Conservation (phyloP, 164 flowering plant species). For the Vitis rotundifolia region DNA sequence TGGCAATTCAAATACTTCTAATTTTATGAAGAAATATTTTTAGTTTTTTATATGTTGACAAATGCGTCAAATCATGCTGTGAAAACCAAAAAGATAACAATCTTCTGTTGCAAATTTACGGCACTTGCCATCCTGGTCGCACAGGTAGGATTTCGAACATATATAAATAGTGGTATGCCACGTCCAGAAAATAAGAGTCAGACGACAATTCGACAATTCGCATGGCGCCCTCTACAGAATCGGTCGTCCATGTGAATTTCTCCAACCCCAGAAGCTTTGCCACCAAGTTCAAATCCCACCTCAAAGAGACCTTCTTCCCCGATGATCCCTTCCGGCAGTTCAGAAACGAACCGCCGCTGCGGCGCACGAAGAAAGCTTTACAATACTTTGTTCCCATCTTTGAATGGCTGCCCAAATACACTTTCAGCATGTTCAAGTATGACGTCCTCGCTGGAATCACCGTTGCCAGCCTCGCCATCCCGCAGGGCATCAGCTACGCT, state of each 20-base stretch:
- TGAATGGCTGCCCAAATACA: slow-evolving; percentile 64
- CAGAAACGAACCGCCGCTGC: slow-evolving; percentile 14
- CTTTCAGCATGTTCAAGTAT: slow-evolving; percentile 28
- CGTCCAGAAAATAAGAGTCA: too few species aligned
- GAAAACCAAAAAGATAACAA: too few species aligned
- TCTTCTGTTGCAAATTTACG: too few species aligned
- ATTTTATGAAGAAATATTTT: too few species aligned
- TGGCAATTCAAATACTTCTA: too few species aligned
- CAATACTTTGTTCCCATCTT: slow-evolving; percentile 66
- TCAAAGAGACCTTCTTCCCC: slow-evolving; percentile 69
- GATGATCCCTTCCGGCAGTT: slow-evolving; percentile 71
- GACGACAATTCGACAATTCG: too few species aligned
- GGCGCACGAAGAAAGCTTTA: slow-evolving; percentile 16
- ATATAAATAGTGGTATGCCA: too few species aligned
- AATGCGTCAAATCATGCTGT: too few species aligned
- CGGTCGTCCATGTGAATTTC: slow-evolving; percentile 26
- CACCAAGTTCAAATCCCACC: slow-evolving; percentile 32
- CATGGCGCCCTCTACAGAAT: too few species aligned
- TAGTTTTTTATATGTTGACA: too few species aligned
- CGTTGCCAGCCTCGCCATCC: slow-evolving; percentile 76
- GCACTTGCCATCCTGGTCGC: too few species aligned
- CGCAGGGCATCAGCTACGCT: slow-evolving; percentile 82
- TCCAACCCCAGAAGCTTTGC: slow-evolving; percentile 38
- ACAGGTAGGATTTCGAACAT: too few species aligned
- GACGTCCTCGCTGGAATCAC: slow-evolving; percentile 73